phyloP scores from a whole-genome alignment of 2,329 filamentous ascomycete species.

The Neoscytalidium dimidiatum region DNA sequence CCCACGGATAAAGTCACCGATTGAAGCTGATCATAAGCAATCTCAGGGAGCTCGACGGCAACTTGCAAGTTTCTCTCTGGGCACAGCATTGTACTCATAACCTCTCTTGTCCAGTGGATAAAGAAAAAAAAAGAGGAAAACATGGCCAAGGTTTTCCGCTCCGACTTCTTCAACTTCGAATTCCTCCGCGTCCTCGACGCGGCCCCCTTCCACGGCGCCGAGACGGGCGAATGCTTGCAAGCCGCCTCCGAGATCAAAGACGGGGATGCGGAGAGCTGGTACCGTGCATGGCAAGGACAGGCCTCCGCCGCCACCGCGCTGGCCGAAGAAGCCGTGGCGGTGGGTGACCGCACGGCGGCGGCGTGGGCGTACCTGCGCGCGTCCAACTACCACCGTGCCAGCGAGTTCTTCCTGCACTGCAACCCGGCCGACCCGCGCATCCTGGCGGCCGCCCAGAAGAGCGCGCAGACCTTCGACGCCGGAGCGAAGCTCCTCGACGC shows the following conservation, averaged over 20 bases:
- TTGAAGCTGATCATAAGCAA: no score
- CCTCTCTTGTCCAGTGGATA: no score
- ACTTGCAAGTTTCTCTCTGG: no score
- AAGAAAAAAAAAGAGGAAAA: background rate
- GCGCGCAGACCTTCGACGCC: background rate
- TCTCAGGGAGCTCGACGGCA: no score
- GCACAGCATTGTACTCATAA: no score
- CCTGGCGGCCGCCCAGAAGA: background rate
- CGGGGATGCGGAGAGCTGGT: conserved; percentile 44
- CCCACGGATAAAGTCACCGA: no score
- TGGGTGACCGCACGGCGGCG: conserved; percentile 27
- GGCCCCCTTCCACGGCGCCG: conserved; percentile 13
- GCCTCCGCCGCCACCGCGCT: conserved; percentile 43
- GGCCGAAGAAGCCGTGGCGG: conserved; percentile 42
- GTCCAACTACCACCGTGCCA: background rate
- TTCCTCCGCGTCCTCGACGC: conserved; percentile 20
- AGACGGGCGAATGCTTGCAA: conserved; percentile 11
- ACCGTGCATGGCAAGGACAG: conserved; percentile 35
- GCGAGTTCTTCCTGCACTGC: conserved; percentile 6
- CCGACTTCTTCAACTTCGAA: conserved; percentile 22
- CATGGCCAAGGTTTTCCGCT: background rate
- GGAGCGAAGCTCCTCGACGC: background rate
- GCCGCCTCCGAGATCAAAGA: conserved; percentile 36
- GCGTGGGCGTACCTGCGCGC: background rate
- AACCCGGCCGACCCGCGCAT: background rate